Conservation (phyloP, 768 basidiomycete genomes). For the Leccinum uliginosum region DNA sequence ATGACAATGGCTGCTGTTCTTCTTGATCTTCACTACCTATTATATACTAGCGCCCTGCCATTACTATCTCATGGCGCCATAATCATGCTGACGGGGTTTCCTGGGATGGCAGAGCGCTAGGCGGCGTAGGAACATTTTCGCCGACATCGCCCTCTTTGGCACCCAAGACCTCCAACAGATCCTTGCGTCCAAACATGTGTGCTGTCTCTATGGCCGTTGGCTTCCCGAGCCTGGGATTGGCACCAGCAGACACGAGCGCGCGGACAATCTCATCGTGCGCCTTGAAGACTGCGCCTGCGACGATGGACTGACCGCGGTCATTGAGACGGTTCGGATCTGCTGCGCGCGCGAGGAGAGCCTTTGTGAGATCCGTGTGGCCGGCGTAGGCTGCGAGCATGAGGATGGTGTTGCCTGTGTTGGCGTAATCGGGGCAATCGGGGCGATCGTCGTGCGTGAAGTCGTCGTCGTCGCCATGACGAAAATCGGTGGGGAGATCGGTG, state of each 20-base stretch:
- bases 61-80: not conserved
- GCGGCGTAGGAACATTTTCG: constrained; percentile 28
- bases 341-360: constrained; percentile 48
- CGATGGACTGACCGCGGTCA: constrained; percentile 65
- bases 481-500: not conserved
- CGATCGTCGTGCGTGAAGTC: not conserved
- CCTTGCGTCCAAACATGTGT: constrained; percentile 59
- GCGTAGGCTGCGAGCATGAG: constrained; percentile 76
- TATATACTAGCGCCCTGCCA: too few relatives aligned
- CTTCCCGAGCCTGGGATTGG: constrained; percentile 60
- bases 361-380: constrained; percentile 54
- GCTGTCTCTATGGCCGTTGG: constrained; percentile 70
- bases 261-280: constrained; percentile 58
- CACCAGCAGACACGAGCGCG: constrained; percentile 46
- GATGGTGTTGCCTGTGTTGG: constrained; percentile 60
- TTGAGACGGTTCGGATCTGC: constrained; percentile 69
- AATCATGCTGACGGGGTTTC: not conserved
- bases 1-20: not conserved
- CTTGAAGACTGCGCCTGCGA: constrained; percentile 80
- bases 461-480: not conserved
- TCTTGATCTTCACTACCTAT: not conserved
- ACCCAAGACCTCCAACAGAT: constrained; percentile 54
- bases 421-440: not conserved
- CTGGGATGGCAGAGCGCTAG: constrained; percentile 6
- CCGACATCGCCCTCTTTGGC: constrained; percentile 50